A percentile compares a stretch with the other conserved stretches of the same genome.
phyloP scores from a whole-genome alignment of 31 red algal species.

The Odonthalia washingtoniensis region DNA sequence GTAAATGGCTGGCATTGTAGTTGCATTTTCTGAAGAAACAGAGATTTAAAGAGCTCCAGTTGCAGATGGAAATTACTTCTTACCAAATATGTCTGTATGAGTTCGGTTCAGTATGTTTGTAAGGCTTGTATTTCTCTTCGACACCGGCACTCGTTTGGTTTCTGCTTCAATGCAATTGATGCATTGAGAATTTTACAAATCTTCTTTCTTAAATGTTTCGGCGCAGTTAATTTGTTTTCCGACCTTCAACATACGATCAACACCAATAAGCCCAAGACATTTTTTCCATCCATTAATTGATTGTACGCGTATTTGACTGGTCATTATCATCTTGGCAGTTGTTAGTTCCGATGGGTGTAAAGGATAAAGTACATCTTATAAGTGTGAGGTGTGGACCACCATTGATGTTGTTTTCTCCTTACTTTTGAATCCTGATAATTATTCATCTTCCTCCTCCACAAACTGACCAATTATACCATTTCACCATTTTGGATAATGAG shows the following conservation, averaged over 20 bases:
- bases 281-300: not conserved
- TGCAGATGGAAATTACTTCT: not conserved
- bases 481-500: too few relatives aligned
- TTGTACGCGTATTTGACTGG: too few relatives aligned
- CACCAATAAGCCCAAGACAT: not conserved
- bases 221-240: not conserved
- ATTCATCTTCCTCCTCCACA: too few relatives aligned
- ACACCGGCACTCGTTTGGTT: not conserved
- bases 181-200: not conserved
- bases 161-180: not conserved
- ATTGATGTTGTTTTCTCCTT: too few relatives aligned
- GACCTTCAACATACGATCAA: not conserved
- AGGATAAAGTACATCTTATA: too few relatives aligned
- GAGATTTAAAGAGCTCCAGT: not conserved
- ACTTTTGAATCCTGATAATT: too few relatives aligned
- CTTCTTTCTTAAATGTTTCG: not conserved
- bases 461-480: too few relatives aligned
- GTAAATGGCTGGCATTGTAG: not conserved
- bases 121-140: not conserved
- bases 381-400: too few relatives aligned
- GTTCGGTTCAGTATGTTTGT: not conserved
- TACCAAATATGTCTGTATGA: not conserved
- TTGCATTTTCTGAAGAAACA: not conserved
- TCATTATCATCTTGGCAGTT: too few relatives aligned
- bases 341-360: too few relatives aligned